Percentiles rank a stretch among this genome's conserved stretches.
phyloP scores from a whole-genome alignment of 345 rosid species.

The Brassica incana region DNA sequence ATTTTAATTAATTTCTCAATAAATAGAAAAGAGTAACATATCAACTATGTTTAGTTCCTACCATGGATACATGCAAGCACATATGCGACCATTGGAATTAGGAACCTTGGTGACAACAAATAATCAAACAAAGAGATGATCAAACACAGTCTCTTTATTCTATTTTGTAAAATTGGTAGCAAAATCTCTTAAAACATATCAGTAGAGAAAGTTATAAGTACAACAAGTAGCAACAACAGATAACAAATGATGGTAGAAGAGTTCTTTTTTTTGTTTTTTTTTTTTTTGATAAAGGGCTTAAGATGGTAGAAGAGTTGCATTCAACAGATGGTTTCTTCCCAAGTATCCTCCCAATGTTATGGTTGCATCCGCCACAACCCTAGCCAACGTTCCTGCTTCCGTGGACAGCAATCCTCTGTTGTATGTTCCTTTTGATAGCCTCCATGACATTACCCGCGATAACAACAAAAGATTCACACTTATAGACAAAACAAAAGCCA shows the following conservation, averaged over 20 bases:
- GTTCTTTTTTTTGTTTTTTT: no score
- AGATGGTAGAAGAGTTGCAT: conserved; percentile 83
- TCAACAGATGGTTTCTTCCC: conserved; percentile 68
- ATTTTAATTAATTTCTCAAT: no score
- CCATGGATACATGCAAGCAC: no score
- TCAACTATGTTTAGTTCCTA: no score
- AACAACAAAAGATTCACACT: conserved; percentile 94
- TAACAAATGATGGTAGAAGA: conserved; percentile 31
- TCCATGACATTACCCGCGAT: conserved; percentile 93
- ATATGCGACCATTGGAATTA: no score
- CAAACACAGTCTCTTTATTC: conserved; percentile 6
- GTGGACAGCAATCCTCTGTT: conserved; percentile 93
- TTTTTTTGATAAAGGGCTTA: neutral
- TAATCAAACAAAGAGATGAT: no score
- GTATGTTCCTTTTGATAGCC: conserved; percentile 94
- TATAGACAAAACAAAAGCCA: conserved; percentile 6
- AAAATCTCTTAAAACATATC: conserved; percentile 16
- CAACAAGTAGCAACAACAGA: conserved; percentile 79
- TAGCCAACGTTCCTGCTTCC: conserved; percentile 93
- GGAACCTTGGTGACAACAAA: no score
- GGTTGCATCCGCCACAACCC: conserved; percentile 89
- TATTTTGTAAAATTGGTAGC: conserved; percentile 15
- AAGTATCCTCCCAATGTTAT: conserved; percentile 89
- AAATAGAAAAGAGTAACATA: no score
- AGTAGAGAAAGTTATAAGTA: conserved; percentile 80